Conservation (phyloP, 2,329 filamentous ascomycete species). For the Beauveria scarabaeidicola region DNA sequence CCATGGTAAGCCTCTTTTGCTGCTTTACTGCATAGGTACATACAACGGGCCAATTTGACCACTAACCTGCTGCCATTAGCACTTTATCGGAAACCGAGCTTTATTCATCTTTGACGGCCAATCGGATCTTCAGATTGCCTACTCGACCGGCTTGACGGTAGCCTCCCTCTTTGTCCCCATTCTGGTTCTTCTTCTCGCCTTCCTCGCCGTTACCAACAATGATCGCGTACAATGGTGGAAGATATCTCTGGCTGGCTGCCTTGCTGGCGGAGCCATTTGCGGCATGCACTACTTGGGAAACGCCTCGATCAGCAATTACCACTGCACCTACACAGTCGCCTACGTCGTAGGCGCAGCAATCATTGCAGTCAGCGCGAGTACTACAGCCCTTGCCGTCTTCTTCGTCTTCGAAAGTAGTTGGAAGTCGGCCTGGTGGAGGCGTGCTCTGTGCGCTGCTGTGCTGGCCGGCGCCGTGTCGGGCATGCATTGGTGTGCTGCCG, state of each 20-base stretch:
- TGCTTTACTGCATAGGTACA: too few relatives aligned
- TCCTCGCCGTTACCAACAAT: conserved; percentile 57
- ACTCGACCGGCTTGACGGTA: conserved; percentile 62
- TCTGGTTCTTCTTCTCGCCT: conserved; percentile 62
- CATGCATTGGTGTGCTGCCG: conserved; percentile 79
- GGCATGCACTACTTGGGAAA: conserved; percentile 90
- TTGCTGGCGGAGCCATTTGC: conserved; percentile 68
- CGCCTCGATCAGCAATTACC: conserved; percentile 70
- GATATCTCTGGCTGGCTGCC: conserved; percentile 52
- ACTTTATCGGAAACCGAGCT: conserved; percentile 76
- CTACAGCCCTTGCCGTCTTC: conserved; percentile 63
- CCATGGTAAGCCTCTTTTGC: conserved; percentile 42
- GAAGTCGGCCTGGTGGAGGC: conserved; percentile 73
- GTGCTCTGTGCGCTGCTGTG: conserved; percentile 55
- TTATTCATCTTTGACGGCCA: conserved; percentile 60
- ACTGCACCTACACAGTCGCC: conserved; percentile 48
- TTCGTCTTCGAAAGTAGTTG: conserved; percentile 69
- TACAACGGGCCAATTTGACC: neutral
- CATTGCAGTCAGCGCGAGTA: conserved; percentile 66
- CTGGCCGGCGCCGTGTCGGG: conserved; percentile 69
- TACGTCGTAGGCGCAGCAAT: conserved; percentile 60
- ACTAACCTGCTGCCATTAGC: conserved; percentile 35
- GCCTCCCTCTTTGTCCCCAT: conserved; percentile 77
- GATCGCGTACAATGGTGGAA: conserved; percentile 50
- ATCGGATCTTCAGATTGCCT: conserved; percentile 59